Percentiles rank a stretch among this genome's conserved stretches.
These are phyloP conservation scores for Datisca glomerata DNA, from an alignment of 306 rosid species.

Conservation along the genomic window DNA sequence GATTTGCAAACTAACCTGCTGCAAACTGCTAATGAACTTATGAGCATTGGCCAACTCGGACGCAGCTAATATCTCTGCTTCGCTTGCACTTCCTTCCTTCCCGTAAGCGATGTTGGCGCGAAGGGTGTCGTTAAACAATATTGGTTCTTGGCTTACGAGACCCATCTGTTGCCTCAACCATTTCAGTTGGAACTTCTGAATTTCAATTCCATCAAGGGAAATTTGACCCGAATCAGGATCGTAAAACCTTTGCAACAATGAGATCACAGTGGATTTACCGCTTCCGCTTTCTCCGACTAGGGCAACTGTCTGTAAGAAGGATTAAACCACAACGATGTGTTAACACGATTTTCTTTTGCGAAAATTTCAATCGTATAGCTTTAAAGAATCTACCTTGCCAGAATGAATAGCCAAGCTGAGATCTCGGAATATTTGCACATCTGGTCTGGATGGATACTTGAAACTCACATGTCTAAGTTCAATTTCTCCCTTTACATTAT, in stretches of 20 bases:
- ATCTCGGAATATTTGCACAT: slow-evolving; percentile 29
- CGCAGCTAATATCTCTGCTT: slow-evolving; percentile 47
- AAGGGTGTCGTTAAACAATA: slow-evolving; percentile 44
- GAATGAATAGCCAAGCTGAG: slow-evolving; percentile 23
- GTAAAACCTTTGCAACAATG: slow-evolving; percentile 50
- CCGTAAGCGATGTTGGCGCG: slow-evolving; percentile 56
- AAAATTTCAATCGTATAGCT: not conserved
- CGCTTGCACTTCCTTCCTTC: slow-evolving; percentile 45
- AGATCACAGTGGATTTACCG: slow-evolving; percentile 53
- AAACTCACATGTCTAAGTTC: slow-evolving; percentile 29
- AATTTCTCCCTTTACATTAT: slow-evolving; percentile 26
- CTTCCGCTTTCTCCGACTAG: slow-evolving; percentile 71
- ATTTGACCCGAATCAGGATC: slow-evolving; percentile 57
- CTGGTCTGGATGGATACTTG: slow-evolving; percentile 27
- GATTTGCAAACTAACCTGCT: slow-evolving; percentile 24
- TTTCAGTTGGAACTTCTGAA: slow-evolving; percentile 34
- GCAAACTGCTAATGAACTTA: slow-evolving; percentile 51
- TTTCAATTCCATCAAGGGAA: slow-evolving; percentile 39
- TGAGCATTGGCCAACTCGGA: slow-evolving; percentile 55
- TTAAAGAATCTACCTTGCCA: slow-evolving; percentile 28
- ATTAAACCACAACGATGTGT: not conserved
- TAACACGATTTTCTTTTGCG: not conserved
- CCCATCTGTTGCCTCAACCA: slow-evolving; percentile 69
- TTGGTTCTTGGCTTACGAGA: slow-evolving; percentile 58
- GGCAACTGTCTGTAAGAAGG: slow-evolving; percentile 39